phyloP scores from a whole-genome alignment of 495 filamentous ascomycete species.

The Bacidia rubella region DNA sequence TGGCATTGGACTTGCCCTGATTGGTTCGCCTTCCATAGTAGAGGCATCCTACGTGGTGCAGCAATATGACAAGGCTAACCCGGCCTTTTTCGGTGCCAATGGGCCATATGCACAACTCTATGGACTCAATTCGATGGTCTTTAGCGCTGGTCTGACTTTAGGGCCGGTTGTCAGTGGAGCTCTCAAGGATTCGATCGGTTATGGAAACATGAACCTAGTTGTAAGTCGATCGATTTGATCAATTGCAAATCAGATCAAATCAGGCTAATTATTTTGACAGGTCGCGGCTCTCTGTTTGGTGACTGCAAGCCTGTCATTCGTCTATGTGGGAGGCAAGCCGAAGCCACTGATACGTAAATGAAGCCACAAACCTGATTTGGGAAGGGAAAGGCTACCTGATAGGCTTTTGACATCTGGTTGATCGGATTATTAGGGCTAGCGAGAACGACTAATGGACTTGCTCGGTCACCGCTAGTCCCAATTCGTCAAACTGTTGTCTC shows the following conservation, averaged over 20 bases:
- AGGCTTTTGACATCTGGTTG: no score
- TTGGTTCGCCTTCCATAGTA: conserved; percentile 33
- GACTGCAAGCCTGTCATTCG: conserved; percentile 30
- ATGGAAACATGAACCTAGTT: conserved; percentile 45
- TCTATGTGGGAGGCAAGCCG: conserved; percentile 36
- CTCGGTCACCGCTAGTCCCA: no score
- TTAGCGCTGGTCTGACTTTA: conserved; percentile 36
- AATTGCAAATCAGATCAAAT: background rate
- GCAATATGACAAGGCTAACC: conserved; percentile 27
- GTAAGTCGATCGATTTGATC: background rate
- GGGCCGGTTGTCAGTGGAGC: conserved; percentile 35
- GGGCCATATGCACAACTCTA: conserved; percentile 46
- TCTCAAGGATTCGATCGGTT: conserved; percentile 37
- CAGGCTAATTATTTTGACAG: background rate
- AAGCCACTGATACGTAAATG: conserved; percentile 5
- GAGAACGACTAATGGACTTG: no score
- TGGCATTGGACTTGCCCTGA: conserved; percentile 34
- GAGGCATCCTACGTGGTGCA: conserved; percentile 25
- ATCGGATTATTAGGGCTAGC: no score
- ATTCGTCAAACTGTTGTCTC: no score
- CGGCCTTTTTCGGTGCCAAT: conserved; percentile 29
- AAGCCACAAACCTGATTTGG: background rate
- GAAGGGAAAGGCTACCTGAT: background rate
- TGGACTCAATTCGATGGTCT: conserved; percentile 40
- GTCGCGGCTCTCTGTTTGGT: conserved; percentile 31